Percentiles rank a stretch among this genome's conserved stretches.
phyloP scores from a whole-genome alignment of 345 rosid genomes.

The Hevea brasiliensis region DNA sequence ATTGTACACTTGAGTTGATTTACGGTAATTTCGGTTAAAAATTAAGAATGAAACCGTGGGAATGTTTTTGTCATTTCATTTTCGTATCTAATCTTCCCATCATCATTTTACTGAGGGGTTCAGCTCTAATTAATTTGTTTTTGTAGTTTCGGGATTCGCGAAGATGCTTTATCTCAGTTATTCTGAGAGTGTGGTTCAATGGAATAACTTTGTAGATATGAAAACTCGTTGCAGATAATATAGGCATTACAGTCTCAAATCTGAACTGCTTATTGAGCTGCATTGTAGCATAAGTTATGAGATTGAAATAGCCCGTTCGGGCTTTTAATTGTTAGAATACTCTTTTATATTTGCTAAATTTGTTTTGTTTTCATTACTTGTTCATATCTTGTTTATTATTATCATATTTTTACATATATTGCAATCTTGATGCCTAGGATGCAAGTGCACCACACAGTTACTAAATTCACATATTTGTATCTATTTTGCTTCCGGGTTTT shows the following conservation, averaged over 20 bases:
- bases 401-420: too few relatives aligned
- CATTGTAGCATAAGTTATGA: neutral
- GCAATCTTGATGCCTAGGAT: too few relatives aligned
- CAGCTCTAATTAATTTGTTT: neutral
- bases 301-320: neutral
- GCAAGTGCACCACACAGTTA: conserved; percentile 85
- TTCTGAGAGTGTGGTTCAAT: neutral
- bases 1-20: neutral
- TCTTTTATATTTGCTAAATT: neutral
- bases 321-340: neutral
- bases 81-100: too few relatives aligned
- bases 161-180: neutral
- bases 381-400: neutral
- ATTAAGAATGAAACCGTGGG: neutral
- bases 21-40: neutral
- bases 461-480: conserved; percentile 84
- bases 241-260: neutral
- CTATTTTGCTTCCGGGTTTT: conserved; percentile 15
- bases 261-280: neutral
- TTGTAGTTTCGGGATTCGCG: neutral
- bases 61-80: neutral
- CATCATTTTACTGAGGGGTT: neutral
- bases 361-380: neutral
- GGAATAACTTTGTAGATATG: neutral
- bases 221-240: neutral